A percentile compares a stretch with the other conserved stretches of the same genome.
These are phyloP conservation scores for Fusarium odoratissimum DNA, from an alignment of 2,329 filamentous ascomycete genomes.

Conservation along the genomic window DNA sequence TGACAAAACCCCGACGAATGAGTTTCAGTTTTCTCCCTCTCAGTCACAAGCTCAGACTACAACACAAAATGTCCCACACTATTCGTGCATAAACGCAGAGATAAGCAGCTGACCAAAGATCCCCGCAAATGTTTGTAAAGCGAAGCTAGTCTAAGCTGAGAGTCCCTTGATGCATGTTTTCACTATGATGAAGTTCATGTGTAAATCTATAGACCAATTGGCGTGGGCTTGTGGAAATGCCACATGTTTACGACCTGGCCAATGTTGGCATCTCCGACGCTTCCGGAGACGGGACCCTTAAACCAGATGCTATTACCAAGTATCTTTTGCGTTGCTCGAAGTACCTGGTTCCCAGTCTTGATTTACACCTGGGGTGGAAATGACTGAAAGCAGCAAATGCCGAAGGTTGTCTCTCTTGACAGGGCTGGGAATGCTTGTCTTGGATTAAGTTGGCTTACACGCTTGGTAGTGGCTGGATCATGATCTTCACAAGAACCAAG, in stretches of 20 bases:
- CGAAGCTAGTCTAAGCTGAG: slow-evolving; percentile 7
- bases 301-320: slow-evolving; percentile 3
- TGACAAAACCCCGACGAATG: slow-evolving; percentile 6
- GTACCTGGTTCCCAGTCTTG: slow-evolving; percentile 24
- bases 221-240: neutral
- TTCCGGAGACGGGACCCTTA: slow-evolving; percentile 20
- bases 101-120: slow-evolving; percentile 26
- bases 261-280: slow-evolving; percentile 26
- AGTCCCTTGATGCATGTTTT: neutral
- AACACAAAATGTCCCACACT: neutral
- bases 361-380: slow-evolving; percentile 21
- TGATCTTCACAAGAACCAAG: neutral
- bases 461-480: neutral
- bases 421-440: slow-evolving; percentile 20
- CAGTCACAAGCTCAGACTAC: slow-evolving; percentile 2
- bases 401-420: slow-evolving; percentile 5
- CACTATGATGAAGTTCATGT: slow-evolving; percentile 1
- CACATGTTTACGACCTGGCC: slow-evolving; percentile 19
- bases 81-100: neutral
- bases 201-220: neutral
- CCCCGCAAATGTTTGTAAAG: slow-evolving; percentile 24
- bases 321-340: slow-evolving; percentile 20
- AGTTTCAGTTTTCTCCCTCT: neutral
- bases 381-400: neutral
- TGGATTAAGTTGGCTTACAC: slow-evolving; percentile 1